Evolutionary conservation across 2,329 filamentous ascomycete genomes (phyloP), one percentile per base, ranked within the genome.

Genomic region (Trichoderma aggressivum): DNA sequence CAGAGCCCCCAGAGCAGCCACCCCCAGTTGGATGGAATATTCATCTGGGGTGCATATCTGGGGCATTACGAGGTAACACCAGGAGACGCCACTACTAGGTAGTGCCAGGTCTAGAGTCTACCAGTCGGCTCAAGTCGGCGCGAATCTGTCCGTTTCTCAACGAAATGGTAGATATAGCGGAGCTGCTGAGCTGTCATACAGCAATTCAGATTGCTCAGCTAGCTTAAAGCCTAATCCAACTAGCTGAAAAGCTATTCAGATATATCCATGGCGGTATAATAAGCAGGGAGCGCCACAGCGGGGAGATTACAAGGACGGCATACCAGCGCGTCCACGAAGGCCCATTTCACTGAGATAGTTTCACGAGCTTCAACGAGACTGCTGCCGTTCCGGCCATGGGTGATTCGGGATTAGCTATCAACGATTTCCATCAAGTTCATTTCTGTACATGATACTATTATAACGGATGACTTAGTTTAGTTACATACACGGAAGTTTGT

Each of bases 41-140:
- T 58, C 50, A 67, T 60, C 65, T 50, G 65, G 65, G 55, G 65
- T 50, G 55, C 65, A 68, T 68, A 43, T 43, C 30, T 7, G 30
- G 63, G 36, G 34, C 12, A 30, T 12, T 30, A 21, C 4, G 50
- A 26, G 63, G 32, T 24, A 58, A 58, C 36, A 24, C 18, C 8
- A 16, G 7, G 11, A 6, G 5, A 18, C 34, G 21, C 24, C 16
- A 32, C 26, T 43, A 6, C n/a, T 59, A n/a, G n/a, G n/a, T n/a
- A 32, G 30, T 21, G 56, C 56, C n/a, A 18, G 32, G 32, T 12
- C 32, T 21, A 24, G 56, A 32, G 56, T 34, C 56, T 14, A 21
- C 30, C 11, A 43, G 39, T 10, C 39, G 30, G 56, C 56, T 34
- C 56, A 32, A 59, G 10, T 59, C 55, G 55, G 55, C 26, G 28